A percentile compares a stretch with the other conserved stretches of the same genome.
Conservation (phyloP, 2,329 filamentous ascomycete species). For the Penicillium sp. region DNA sequence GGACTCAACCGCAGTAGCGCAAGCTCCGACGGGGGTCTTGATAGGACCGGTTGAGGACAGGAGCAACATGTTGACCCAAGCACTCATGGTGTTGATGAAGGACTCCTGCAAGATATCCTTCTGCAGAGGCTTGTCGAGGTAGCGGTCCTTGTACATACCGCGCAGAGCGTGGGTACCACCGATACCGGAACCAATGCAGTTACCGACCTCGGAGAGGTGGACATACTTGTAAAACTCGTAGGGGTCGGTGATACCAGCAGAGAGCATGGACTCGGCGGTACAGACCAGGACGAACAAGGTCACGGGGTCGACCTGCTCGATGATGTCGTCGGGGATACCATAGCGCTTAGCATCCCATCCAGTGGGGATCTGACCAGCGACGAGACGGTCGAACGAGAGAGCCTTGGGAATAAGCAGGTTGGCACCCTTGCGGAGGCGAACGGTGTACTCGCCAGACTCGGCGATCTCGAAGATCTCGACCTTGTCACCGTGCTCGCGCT, state of each 20-base stretch:
- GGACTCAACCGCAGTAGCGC: constrained; percentile 95
- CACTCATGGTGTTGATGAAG: constrained; percentile 99
- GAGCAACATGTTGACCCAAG: constrained; percentile 99
- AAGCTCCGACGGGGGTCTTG: constrained; percentile 97
- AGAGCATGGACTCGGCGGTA: constrained; percentile 85
- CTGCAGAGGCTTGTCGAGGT: constrained; percentile 93
- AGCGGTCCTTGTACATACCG: constrained; percentile 98
- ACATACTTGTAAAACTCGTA: constrained; percentile 99
- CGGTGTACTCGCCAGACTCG: constrained; percentile 90
- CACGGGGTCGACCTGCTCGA: constrained; percentile 94
- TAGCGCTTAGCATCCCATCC: constrained; percentile 97
- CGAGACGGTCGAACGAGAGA: constrained; percentile 92
- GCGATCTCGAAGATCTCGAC: constrained; percentile 95
- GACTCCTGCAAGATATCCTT: constrained; percentile 99
- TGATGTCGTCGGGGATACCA: constrained; percentile 95
- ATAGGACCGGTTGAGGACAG: constrained; percentile 96
- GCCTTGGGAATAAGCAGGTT: constrained; percentile 96
- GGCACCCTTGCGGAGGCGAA: constrained; percentile 93
- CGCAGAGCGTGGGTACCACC: constrained; percentile 89
- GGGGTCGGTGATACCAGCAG: constrained; percentile 94
- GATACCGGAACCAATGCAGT: constrained; percentile 98
- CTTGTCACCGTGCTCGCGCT: constrained; percentile 94
- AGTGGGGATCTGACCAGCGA: constrained; percentile 94
- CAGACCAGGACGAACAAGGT: constrained; percentile 94
- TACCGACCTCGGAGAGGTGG: constrained; percentile 95